Conservation (phyloP, 257 asterid species). For the Striga asiatica region DNA sequence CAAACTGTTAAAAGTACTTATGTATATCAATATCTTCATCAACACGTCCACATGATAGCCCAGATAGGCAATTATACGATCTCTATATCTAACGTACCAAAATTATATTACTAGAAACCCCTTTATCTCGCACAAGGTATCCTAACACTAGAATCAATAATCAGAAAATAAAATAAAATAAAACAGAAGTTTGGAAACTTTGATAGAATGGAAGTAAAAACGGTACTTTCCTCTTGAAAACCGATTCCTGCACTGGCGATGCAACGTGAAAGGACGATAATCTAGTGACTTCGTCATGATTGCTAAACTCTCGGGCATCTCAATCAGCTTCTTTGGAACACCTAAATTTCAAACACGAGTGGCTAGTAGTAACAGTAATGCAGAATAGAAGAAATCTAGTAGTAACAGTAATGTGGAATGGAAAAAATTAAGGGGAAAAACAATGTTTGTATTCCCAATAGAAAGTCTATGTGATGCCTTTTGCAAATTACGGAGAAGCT, state of each 20-base stretch:
- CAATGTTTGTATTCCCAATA: not conserved
- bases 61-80: not conserved
- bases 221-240: conserved; percentile 2
- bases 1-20: no score
- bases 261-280: not conserved
- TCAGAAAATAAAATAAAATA: no score
- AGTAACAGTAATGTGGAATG: no score
- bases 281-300: not conserved
- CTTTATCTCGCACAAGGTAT: not conserved
- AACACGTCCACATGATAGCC: not conserved
- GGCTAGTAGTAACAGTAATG: not conserved
- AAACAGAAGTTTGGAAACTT: no score
- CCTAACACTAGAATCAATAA: not conserved
- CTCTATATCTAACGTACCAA: not conserved
- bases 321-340: conserved; percentile 17
- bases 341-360: not conserved
- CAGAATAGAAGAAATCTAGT: no score
- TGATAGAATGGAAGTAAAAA: not conserved
- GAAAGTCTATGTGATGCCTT: no score
- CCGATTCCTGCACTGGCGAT: not conserved
- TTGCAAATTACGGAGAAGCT: no score
- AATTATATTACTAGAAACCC: not conserved
- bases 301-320: conserved; percentile 1
- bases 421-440: not conserved
- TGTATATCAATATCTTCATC: no score